These are phyloP conservation scores for Davidsoniella neocaledoniae DNA, from an alignment of 2,329 filamentous ascomycete genomes.

Conservation along the genomic window DNA sequence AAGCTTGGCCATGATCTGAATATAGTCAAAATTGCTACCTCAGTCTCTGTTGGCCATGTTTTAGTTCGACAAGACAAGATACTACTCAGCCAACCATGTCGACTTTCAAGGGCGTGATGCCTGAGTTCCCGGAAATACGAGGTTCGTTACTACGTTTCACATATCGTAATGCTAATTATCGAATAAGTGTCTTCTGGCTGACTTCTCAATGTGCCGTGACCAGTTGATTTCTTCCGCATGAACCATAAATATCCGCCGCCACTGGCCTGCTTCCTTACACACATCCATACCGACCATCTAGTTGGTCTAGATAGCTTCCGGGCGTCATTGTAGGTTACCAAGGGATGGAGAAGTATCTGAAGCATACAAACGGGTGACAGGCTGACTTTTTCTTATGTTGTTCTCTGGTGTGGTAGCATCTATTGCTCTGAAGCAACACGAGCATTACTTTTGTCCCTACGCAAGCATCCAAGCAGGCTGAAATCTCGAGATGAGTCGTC, in stretches of 20 bases:
- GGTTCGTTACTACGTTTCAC: slow-evolving; percentile 35
- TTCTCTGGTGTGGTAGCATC: slow-evolving; percentile 29
- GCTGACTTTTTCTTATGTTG: neutral
- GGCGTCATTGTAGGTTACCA: slow-evolving; percentile 46
- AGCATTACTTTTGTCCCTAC: slow-evolving; percentile 64
- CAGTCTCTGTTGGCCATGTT: no score
- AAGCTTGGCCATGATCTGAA: no score
- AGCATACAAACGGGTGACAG: no score
- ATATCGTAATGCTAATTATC: slow-evolving; percentile 13
- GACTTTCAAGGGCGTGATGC: slow-evolving; percentile 54
- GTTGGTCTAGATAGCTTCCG: slow-evolving; percentile 60
- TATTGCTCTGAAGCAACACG: slow-evolving; percentile 78
- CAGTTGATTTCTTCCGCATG: slow-evolving; percentile 21
- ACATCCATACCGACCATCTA: slow-evolving; percentile 85
- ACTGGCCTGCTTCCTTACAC: slow-evolving; percentile 74
- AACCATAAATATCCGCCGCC: slow-evolving; percentile 39
- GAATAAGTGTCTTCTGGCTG: no score
- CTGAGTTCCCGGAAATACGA: slow-evolving; percentile 55
- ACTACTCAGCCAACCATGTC: slow-evolving; percentile 37
- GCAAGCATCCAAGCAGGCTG: slow-evolving; percentile 63
- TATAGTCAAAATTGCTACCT: no score
- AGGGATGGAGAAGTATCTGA: neutral
- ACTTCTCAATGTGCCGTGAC: no score
- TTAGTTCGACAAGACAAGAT: no score
- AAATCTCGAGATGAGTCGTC: slow-evolving; percentile 66